Conservation (phyloP, 1,284 basidiomycete species). For the Paramarasmius palmivorus region DNA sequence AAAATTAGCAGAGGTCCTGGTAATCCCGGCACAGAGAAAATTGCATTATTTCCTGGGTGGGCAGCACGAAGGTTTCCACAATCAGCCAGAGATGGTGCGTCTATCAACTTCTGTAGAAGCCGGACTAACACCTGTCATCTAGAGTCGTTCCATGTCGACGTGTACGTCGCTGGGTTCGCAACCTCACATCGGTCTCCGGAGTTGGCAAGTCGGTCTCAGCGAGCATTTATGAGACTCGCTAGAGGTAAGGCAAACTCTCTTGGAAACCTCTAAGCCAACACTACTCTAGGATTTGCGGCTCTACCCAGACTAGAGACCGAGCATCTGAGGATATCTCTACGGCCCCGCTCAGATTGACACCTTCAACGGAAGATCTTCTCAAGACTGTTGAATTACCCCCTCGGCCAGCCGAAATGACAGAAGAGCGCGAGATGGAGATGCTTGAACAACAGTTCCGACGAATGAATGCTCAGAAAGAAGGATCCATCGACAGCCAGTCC, state of each 20-base stretch:
- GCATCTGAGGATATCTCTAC: constrained; percentile 23
- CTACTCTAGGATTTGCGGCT: constrained; percentile 55
- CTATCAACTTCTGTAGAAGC: constrained; percentile 21
- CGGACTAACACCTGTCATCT: constrained; percentile 13
- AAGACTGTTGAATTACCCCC: constrained; percentile 52
- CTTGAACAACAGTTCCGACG: constrained; percentile 48
- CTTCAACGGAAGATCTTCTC: constrained; percentile 51
- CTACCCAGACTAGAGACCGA: constrained; percentile 49
- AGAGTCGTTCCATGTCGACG: constrained; percentile 65
- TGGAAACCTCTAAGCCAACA: constrained; percentile 4
- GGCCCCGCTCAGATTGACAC: constrained; percentile 29
- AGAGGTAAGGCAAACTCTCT: constrained; percentile 52
- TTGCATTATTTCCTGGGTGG: constrained; percentile 57
- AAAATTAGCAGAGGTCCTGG: constrained; percentile 35
- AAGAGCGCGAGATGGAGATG: constrained; percentile 54
- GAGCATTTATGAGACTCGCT: constrained; percentile 74
- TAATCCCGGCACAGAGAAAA: constrained; percentile 29
- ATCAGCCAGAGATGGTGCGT: constrained; percentile 11
- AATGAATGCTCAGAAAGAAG: constrained; percentile 16
- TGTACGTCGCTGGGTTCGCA: constrained; percentile 78
- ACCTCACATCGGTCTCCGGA: constrained; percentile 62
- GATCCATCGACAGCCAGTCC: constrained; percentile 11
- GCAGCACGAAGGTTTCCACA: constrained; percentile 39
- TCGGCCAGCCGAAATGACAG: constrained; percentile 56
- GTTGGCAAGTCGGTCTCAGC: constrained; percentile 69